Conservation (phyloP, 2,329 filamentous ascomycete species). For the Monascus ruber region DNA sequence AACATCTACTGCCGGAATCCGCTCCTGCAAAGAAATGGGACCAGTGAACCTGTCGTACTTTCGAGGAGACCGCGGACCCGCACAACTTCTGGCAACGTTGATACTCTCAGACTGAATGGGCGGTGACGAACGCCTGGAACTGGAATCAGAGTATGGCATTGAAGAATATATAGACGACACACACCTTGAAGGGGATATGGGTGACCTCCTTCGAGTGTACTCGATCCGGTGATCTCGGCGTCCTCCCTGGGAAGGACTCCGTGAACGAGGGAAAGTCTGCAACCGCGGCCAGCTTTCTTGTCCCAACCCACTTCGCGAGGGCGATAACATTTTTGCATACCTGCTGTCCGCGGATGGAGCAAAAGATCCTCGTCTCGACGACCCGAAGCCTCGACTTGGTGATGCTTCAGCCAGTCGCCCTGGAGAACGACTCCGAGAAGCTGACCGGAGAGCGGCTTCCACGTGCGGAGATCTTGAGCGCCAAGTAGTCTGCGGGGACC, state of each 20-base stretch:
- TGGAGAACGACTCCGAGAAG: slow-evolving; percentile 19
- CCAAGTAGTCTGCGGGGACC: slow-evolving; percentile 27
- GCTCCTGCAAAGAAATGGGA: slow-evolving; percentile 1
- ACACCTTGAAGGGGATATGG: slow-evolving; percentile 37
- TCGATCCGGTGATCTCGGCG: slow-evolving; percentile 37
- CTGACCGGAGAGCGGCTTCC: slow-evolving; percentile 18
- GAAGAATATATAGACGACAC: slow-evolving; percentile 38
- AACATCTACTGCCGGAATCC: slow-evolving; percentile 1
- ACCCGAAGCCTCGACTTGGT: slow-evolving; percentile 19
- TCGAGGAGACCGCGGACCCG: slow-evolving; percentile 17
- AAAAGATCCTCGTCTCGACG: slow-evolving; percentile 23
- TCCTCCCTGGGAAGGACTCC: slow-evolving; percentile 42
- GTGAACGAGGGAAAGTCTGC: slow-evolving; percentile 36
- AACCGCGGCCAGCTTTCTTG: slow-evolving; percentile 23
- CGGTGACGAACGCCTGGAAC: slow-evolving; percentile 52
- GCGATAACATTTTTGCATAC: slow-evolving; percentile 31
- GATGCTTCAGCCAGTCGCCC: slow-evolving; percentile 27
- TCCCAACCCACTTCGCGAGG: slow-evolving; percentile 25
- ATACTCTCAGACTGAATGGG: slow-evolving; percentile 44
- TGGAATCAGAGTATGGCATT: slow-evolving; percentile 43
- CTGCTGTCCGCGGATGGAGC: slow-evolving; percentile 16
- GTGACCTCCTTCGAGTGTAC: slow-evolving; percentile 43
- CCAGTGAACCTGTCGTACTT: too few relatives aligned
- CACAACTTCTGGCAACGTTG: slow-evolving; percentile 26
- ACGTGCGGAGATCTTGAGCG: slow-evolving; percentile 30